Conservation (phyloP, 169 alveolate genomes). For the Plasmodium knowlesi region DNA sequence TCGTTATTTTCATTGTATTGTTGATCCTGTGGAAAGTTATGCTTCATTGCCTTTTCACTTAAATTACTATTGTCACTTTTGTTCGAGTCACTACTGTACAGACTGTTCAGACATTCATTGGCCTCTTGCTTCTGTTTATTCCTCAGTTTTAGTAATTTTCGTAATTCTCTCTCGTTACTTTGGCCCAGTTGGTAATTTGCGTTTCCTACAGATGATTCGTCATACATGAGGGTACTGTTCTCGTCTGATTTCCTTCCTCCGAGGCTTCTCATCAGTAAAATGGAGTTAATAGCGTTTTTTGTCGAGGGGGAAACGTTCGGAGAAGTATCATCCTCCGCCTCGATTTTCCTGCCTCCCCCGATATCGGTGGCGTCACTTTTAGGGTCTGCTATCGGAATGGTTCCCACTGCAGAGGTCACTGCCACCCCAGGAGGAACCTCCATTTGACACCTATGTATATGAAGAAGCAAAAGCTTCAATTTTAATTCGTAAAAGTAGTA, state of each 20-base stretch:
- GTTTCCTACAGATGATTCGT: slow-evolving; percentile 13
- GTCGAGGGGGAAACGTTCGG: neutral
- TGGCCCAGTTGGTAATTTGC: slow-evolving; percentile 2
- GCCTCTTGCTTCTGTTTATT: neutral
- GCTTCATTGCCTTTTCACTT: neutral
- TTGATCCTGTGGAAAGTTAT: neutral
- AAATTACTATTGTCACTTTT: neutral
- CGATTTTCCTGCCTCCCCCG: neutral
- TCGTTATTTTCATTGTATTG: neutral
- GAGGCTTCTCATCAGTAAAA: neutral
- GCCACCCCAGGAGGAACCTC: neutral
- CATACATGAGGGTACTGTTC: slow-evolving; percentile 5
- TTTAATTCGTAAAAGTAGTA: slow-evolving; percentile 63
- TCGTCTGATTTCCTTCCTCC: neutral
- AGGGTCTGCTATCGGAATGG: neutral
- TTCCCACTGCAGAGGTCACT: neutral
- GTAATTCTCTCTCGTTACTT: neutral
- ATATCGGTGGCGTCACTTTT: neutral
- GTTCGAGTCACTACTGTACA: slow-evolving; percentile 26
- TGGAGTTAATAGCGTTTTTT: neutral
- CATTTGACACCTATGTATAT: neutral
- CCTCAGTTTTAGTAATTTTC: neutral
- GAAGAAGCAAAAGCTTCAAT: slow-evolving; percentile 33
- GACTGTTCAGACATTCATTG: neutral
- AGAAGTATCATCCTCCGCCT: neutral